phyloP scores from a whole-genome alignment of 2,329 filamentous ascomycete genomes.

The Microthyrium microscopicum region DNA sequence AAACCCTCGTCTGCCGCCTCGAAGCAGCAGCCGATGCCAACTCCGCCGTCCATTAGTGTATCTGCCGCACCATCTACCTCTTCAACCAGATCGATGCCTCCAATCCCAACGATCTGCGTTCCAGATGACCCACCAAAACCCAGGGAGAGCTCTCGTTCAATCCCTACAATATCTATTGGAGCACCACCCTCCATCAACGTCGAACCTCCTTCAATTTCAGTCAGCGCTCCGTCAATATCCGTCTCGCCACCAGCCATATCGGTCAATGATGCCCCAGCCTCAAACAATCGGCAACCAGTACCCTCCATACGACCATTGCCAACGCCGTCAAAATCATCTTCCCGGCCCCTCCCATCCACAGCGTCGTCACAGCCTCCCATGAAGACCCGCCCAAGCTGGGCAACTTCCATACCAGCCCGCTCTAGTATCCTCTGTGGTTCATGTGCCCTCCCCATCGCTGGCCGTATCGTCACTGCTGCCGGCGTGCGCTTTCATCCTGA shows the following conservation, averaged over 20 bases:
- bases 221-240: constrained; percentile 11
- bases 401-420: constrained; percentile 29
- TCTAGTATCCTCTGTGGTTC: constrained; percentile 65
- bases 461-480: constrained; percentile 71
- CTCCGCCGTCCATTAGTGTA: constrained; percentile 1
- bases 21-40: constrained; percentile 1
- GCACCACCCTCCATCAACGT: constrained; percentile 14
- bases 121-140: constrained; percentile 13
- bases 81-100: background rate
- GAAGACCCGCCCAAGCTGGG: constrained; percentile 17
- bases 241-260: constrained; percentile 3
- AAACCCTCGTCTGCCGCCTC: background rate
- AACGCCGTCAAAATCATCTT: constrained; percentile 21
- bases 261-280: constrained; percentile 1
- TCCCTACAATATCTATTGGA: constrained; percentile 33
- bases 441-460: constrained; percentile 71
- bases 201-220: constrained; percentile 15
- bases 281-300: constrained; percentile 9
- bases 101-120: background rate
- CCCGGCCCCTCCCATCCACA: constrained; percentile 27
- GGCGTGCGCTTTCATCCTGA: constrained; percentile 79
- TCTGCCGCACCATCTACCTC: constrained; percentile 1
- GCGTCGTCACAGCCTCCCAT: constrained; percentile 16
- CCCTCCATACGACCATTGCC: constrained; percentile 31
- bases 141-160: constrained; percentile 8